Percentiles rank a stretch among this genome's conserved stretches.
Conservation (phyloP, 192 early-diverging fungal genomes). For the Dissophora globulifera region DNA sequence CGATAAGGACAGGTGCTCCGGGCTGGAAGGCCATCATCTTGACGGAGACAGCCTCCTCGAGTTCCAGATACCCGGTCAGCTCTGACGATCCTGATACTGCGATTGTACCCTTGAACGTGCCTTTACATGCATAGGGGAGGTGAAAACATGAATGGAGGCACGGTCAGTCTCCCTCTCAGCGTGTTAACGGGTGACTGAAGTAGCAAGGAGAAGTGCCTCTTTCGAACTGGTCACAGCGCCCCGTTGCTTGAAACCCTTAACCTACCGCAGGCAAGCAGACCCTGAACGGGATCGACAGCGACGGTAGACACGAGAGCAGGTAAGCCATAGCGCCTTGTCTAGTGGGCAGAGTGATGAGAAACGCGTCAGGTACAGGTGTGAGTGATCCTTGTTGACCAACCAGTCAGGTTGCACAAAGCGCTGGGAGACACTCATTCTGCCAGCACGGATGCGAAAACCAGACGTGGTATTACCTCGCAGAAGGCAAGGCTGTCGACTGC, state of each 20-base stretch:
- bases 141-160: not conserved
- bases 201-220: too few relatives aligned
- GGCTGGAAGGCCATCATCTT: constrained; percentile 64
- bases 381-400: too few relatives aligned
- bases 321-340: constrained; percentile 54
- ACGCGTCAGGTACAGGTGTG: too few relatives aligned
- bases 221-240: too few relatives aligned
- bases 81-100: constrained; percentile 59
- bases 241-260: too few relatives aligned
- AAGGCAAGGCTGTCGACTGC: constrained; percentile 26
- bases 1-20: constrained; percentile 60
- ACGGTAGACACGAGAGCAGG: constrained; percentile 50
- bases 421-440: too few relatives aligned
- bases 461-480: constrained; percentile 32
- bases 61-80: constrained; percentile 17
- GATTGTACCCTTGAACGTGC: constrained; percentile 54
- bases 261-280: constrained; percentile 63
- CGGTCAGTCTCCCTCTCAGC: not conserved
- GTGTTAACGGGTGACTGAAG: too few relatives aligned
- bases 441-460: too few relatives aligned
- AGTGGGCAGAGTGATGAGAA: not conserved
- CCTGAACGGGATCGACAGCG: constrained; percentile 65
- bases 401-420: too few relatives aligned
- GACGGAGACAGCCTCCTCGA: constrained; percentile 50
- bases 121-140: constrained; percentile 11